Conservation (phyloP, 78 protist genomes). For the Dictyostelium firmibasis region DNA sequence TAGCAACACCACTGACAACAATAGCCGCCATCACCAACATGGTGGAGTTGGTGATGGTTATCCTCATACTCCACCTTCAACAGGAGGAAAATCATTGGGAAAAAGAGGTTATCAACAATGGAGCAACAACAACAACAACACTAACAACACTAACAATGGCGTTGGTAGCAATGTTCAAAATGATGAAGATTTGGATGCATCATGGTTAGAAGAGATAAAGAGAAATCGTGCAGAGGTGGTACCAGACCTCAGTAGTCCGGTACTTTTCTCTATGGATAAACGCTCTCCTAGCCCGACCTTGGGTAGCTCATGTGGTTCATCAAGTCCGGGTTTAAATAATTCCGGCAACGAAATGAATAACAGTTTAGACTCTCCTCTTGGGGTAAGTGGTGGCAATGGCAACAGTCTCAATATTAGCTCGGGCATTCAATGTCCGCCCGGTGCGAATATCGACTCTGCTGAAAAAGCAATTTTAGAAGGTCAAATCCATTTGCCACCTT, state of each 20-base stretch:
- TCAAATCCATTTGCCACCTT: conserved; percentile 75
- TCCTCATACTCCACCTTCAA: not conserved
- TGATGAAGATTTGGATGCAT: conserved; percentile 25
- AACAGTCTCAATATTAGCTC: not conserved
- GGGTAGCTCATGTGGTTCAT: conserved; percentile 16
- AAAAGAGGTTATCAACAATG: not conserved
- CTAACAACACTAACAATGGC: not conserved
- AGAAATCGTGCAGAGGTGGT: conserved; percentile 33
- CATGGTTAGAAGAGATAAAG: conserved; percentile 41
- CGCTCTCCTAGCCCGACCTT: not conserved
- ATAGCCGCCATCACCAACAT: not conserved
- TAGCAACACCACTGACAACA: not conserved
- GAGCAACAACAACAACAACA: not conserved
- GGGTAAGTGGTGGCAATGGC: conserved; percentile 5
- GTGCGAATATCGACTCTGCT: conserved; percentile 15
- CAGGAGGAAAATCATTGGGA: not conserved
- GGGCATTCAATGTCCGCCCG: not conserved
- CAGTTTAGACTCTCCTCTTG: not conserved
- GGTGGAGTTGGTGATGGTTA: not conserved
- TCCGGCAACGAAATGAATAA: not conserved
- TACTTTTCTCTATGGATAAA: not conserved
- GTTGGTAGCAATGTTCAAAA: not conserved
- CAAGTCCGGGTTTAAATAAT: not conserved
- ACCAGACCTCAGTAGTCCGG: conserved; percentile 53
- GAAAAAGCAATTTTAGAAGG: conserved; percentile 60